A percentile compares a stretch with the other conserved stretches of the same genome.
These are phyloP conservation scores for Starmerella sp. DNA, from an alignment of 805 yeast species.

Conservation along the genomic window DNA sequence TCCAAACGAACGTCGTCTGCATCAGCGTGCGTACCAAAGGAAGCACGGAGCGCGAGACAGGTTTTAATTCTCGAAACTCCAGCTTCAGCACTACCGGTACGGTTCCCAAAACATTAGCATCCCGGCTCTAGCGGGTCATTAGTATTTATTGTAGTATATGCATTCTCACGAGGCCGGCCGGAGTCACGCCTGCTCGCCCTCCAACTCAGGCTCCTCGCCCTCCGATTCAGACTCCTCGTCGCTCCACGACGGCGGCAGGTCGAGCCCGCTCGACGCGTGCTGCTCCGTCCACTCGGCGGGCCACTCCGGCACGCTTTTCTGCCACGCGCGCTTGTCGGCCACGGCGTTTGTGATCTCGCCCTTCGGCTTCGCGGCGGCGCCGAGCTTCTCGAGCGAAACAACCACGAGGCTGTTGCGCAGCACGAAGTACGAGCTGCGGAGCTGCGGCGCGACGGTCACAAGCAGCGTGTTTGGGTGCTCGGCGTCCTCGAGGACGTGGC, in stretches of 20 bases:
- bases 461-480: slow-evolving; percentile 15
- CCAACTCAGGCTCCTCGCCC: not conserved
- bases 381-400: slow-evolving; percentile 19
- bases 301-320: slow-evolving; percentile 26
- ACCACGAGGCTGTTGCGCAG: slow-evolving; percentile 30
- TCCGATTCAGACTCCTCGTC: slow-evolving; percentile 20
- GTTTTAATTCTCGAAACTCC: too few relatives aligned
- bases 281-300: slow-evolving; percentile 24
- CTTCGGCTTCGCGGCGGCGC: slow-evolving; percentile 22
- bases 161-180: too few relatives aligned
- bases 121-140: too few relatives aligned
- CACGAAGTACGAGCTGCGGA: slow-evolving; percentile 29
- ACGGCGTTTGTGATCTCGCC: slow-evolving; percentile 31
- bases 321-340: slow-evolving; percentile 28
- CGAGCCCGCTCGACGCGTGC: slow-evolving; percentile 19
- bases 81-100: too few relatives aligned
- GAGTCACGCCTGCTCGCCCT: not conserved
- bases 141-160: too few relatives aligned
- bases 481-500: slow-evolving; percentile 6
- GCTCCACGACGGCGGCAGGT: slow-evolving; percentile 23
- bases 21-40: too few relatives aligned
- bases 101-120: too few relatives aligned
- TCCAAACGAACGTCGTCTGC: too few relatives aligned
- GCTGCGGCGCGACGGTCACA: slow-evolving; percentile 28
- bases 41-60: too few relatives aligned